Percentiles rank a stretch among this genome's conserved stretches.
Conservation (phyloP, 768 basidiomycete species). For the Leccinum disarticulatum region DNA sequence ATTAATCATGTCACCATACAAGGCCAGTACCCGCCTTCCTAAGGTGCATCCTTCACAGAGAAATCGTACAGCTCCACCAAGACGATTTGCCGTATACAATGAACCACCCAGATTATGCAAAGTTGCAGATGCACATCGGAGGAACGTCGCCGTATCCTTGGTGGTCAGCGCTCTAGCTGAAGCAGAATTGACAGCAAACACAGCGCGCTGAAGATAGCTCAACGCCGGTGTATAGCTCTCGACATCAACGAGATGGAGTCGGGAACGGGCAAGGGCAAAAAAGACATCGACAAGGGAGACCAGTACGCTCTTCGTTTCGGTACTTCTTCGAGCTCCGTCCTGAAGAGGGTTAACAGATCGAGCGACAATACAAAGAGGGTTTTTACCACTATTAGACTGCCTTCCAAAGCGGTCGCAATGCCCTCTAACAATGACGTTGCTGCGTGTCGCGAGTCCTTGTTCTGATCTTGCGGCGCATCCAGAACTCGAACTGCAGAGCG, state of each 20-base stretch:
- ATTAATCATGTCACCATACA: constrained; percentile 15
- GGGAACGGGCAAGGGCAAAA: constrained; percentile 51
- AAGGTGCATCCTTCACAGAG: constrained; percentile 58
- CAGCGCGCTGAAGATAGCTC: constrained; percentile 46
- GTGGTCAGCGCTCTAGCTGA: constrained; percentile 7
- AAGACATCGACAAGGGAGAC: constrained; percentile 53
- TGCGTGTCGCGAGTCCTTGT: constrained; percentile 5
- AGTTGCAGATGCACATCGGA: constrained; percentile 70
- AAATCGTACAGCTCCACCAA: constrained; percentile 68
- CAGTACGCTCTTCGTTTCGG: constrained; percentile 35
- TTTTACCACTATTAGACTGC: constrained; percentile 33
- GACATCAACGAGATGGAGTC: constrained; percentile 40
- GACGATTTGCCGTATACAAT: constrained; percentile 64
- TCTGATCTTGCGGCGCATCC: constrained; percentile 32
- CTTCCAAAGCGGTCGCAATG: constrained; percentile 35
- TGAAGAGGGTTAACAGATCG: neutral
- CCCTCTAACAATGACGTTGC: constrained; percentile 36
- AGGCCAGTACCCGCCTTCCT: constrained; percentile 46
- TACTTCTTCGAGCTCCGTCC: neutral
- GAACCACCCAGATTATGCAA: constrained; percentile 67
- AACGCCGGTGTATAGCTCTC: constrained; percentile 48
- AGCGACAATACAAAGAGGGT: neutral
- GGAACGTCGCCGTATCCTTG: constrained; percentile 46
- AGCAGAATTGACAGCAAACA: constrained; percentile 22
- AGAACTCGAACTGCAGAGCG: constrained; percentile 48